These are phyloP conservation scores for Harrya chromipes DNA, from an alignment of 768 basidiomycete species.

Conservation along the genomic window DNA sequence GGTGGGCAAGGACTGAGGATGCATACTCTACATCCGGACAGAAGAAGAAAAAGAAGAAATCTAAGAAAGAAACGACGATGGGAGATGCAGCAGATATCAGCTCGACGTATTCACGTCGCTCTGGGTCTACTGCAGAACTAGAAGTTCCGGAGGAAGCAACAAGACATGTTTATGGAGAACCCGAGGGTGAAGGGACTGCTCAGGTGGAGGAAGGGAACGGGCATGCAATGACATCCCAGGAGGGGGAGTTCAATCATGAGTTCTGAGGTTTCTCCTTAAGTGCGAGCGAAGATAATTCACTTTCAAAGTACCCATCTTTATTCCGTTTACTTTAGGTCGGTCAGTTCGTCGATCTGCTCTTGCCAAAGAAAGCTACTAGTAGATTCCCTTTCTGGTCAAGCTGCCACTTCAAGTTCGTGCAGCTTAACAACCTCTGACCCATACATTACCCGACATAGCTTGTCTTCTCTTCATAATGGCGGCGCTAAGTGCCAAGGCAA, in stretches of 20 bases:
- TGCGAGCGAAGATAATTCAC: neutral
- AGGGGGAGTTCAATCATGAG: constrained; percentile 63
- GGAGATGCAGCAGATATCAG: constrained; percentile 33
- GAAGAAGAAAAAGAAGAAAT: constrained; percentile 66
- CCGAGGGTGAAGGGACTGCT: constrained; percentile 6
- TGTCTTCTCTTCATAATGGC: too few relatives aligned
- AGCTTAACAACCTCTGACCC: too few relatives aligned
- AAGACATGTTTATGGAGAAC: constrained; percentile 57
- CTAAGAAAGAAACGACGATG: constrained; percentile 43
- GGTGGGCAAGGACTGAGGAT: constrained; percentile 86
- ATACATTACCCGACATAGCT: too few relatives aligned
- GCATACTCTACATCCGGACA: constrained; percentile 54
- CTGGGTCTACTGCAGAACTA: constrained; percentile 44
- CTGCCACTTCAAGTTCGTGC: too few relatives aligned
- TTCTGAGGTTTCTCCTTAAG: constrained; percentile 39
- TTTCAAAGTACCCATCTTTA: constrained; percentile 12
- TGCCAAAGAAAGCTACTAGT: neutral
- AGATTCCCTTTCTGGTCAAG: too few relatives aligned
- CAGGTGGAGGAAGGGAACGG: constrained; percentile 17
- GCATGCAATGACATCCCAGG: constrained; percentile 27
- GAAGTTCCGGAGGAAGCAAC: constrained; percentile 64
- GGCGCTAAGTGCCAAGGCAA: too few relatives aligned
- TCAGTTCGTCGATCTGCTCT: neutral
- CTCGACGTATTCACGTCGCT: constrained; percentile 32
- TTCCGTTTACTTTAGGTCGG: neutral